A percentile compares a stretch with the other conserved stretches of the same genome.
phyloP scores from a whole-genome alignment of 306 rosid genomes.

The Glycine tomentella region DNA sequence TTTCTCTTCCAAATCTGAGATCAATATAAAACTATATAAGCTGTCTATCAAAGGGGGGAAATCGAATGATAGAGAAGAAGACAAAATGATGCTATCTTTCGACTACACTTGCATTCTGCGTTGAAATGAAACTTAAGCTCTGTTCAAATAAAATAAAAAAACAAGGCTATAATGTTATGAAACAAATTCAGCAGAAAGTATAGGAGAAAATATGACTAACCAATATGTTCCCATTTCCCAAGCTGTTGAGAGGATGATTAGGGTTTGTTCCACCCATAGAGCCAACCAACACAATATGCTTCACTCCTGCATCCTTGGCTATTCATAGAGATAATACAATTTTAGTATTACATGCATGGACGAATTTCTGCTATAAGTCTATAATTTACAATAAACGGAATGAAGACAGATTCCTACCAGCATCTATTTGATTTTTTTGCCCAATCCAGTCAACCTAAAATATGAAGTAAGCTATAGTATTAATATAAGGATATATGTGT shows the following conservation, averaged over 20 bases:
- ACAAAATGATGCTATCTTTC: background rate
- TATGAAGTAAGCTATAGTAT: conserved; percentile 27
- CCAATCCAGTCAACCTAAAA: conserved; percentile 98
- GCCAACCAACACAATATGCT: conserved; percentile 92
- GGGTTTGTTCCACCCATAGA: conserved; percentile 95
- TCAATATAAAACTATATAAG: conserved; percentile 6
- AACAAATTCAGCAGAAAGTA: conserved; percentile 23
- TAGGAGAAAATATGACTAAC: conserved; percentile 57
- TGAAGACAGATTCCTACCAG: conserved; percentile 59
- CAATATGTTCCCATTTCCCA: conserved; percentile 95
- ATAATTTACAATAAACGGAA: conserved; percentile 1
- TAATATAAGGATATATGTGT: background rate
- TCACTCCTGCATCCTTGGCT: conserved; percentile 96
- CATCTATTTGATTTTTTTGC: conserved; percentile 94
- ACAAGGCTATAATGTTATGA: background rate
- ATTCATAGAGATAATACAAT: conserved; percentile 45
- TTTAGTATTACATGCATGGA: conserved; percentile 35
- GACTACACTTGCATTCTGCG: conserved; percentile 30
- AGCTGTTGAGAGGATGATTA: conserved; percentile 78
- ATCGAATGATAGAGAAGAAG: background rate
- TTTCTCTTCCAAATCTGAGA: conserved; percentile 95
- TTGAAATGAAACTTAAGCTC: conserved; percentile 11
- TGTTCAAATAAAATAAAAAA: background rate
- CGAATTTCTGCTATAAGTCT: background rate
- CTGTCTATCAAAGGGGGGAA: conserved; percentile 3